Base-by-base conservation (phyloP, 345 rosid species). In the Salix arbutifolia region DNA sequence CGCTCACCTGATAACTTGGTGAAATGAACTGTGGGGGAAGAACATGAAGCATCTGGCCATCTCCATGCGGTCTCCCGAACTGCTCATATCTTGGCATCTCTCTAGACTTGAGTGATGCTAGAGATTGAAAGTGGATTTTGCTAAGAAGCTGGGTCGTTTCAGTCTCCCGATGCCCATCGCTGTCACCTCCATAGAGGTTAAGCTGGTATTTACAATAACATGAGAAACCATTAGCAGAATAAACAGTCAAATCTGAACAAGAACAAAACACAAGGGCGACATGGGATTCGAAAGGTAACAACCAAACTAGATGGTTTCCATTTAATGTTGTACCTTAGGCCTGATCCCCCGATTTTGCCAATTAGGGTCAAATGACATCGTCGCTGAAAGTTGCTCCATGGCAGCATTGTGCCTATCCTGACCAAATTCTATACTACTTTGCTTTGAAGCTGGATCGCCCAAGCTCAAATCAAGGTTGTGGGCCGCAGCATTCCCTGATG, bases 401-500 rank as follows among this genome's bases (percentile, higher is more conserved):
- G 37, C 56, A 30, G 69, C 64, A 82, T 64, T 77, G 50, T 52
- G 86, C 69, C 67, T 78, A 7, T 83, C 75, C 46, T 67, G 71
- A 17, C 25, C 73, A 6, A 38, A 52, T n/a, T 84, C 85, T 6
- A 35, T 23, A 77, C 52, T 69, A 76, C 60, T 78, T 69, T 78
- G 89, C 73, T 81, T 82, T 21, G 86, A 77, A 19, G 74, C 80
- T 30, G 92, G 87, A 74, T 85, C 89, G 48, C 97, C 99, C 70
- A 95, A 80, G 81, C 99, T 90, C 85, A 95, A 84, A 80, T 93
- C 96, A 80, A 93, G 97, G 72, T 87, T 90, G 61, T 91, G 93
- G 66, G 85, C 90, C 65, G 79, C 84, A 71, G 82, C 68, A 79
- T 74, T 83, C 53, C 88, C 85, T 50, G 93, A 84, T 21, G 89